Percentiles rank a stretch among this genome's conserved stretches.
These are phyloP conservation scores for Backusella circina DNA, from an alignment of 192 early-diverging fungal species.

Conservation along the genomic window DNA sequence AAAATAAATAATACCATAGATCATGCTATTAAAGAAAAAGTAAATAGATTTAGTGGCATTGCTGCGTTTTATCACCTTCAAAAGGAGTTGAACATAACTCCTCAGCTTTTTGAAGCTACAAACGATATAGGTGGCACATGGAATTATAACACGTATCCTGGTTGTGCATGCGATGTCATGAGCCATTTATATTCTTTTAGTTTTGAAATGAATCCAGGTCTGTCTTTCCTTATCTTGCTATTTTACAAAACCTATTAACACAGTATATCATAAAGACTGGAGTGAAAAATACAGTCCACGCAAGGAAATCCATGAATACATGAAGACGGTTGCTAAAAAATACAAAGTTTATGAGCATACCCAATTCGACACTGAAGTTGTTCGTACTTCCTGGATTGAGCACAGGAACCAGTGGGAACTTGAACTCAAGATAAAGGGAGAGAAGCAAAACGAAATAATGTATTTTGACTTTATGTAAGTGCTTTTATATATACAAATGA, in stretches of 20 bases:
- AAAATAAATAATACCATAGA: neutral
- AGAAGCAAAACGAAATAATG: neutral
- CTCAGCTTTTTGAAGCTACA: slow-evolving; percentile 41
- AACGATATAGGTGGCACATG: slow-evolving; percentile 53
- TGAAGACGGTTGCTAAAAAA: slow-evolving; percentile 30
- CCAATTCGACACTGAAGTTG: slow-evolving; percentile 35
- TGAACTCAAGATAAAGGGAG: neutral
- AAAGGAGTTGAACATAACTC: slow-evolving; percentile 39
- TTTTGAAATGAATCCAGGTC: slow-evolving; percentile 40
- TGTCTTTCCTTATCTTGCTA: neutral
- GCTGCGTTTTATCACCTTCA: slow-evolving; percentile 47
- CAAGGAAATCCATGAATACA: slow-evolving; percentile 38
- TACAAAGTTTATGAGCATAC: slow-evolving; percentile 37
- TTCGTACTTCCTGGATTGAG: slow-evolving; percentile 29
- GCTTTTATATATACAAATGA: neutral
- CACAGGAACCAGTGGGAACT: slow-evolving; percentile 35
- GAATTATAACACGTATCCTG: slow-evolving; percentile 42
- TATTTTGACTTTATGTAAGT: slow-evolving; percentile 30
- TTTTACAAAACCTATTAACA: neutral
- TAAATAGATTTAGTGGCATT: slow-evolving; percentile 40
- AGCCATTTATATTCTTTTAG: slow-evolving; percentile 39
- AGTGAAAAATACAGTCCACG: slow-evolving; percentile 28
- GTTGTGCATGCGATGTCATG: slow-evolving; percentile 41
- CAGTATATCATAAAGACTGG: slow-evolving; percentile 24
- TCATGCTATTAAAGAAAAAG: neutral